phyloP scores from a whole-genome alignment of 495 filamentous ascomycete genomes.

The Penicillium desertorum region DNA sequence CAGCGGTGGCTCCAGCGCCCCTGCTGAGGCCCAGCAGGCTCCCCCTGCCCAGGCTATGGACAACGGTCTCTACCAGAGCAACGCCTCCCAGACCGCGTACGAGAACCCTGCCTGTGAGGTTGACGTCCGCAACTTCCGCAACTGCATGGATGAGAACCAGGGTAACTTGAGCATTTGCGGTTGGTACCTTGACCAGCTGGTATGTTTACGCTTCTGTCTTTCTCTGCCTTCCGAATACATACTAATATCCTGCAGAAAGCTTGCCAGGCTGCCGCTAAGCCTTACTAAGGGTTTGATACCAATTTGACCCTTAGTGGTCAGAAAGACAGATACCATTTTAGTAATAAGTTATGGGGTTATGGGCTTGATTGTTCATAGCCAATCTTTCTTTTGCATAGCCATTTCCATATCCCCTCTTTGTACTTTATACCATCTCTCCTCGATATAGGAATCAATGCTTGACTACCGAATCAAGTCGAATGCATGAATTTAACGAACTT shows the following conservation, averaged over 20 bases:
- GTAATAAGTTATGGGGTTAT: slow-evolving; percentile 13
- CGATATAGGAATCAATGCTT: slow-evolving; percentile 18
- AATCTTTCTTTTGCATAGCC: slow-evolving; percentile 22
- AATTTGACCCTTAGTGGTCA: neutral
- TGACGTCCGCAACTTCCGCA: slow-evolving; percentile 82
- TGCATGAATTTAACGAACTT: slow-evolving; percentile 6
- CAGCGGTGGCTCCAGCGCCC: slow-evolving; percentile 60
- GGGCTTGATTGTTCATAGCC: neutral
- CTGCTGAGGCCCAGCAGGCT: slow-evolving; percentile 55
- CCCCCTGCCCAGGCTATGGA: slow-evolving; percentile 47
- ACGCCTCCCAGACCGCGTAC: slow-evolving; percentile 49
- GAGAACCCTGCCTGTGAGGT: slow-evolving; percentile 64
- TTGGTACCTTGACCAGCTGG: slow-evolving; percentile 97
- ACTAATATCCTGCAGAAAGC: slow-evolving; percentile 64
- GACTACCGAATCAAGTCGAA: slow-evolving; percentile 9
- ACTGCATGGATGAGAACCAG: slow-evolving; percentile 91
- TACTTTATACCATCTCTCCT: slow-evolving; percentile 36
- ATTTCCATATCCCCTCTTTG: slow-evolving; percentile 25
- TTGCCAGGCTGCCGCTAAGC: slow-evolving; percentile 85
- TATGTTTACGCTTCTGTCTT: slow-evolving; percentile 31
- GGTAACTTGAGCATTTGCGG: slow-evolving; percentile 94
- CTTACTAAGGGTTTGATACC: slow-evolving; percentile 61
- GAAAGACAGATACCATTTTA: slow-evolving; percentile 12
- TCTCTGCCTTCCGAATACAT: neutral
- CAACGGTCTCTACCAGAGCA: slow-evolving; percentile 53